Percentiles rank a stretch among this genome's conserved stretches.
phyloP scores from a whole-genome alignment of 2,329 filamentous ascomycete species.

The Diplodia intermedia region DNA sequence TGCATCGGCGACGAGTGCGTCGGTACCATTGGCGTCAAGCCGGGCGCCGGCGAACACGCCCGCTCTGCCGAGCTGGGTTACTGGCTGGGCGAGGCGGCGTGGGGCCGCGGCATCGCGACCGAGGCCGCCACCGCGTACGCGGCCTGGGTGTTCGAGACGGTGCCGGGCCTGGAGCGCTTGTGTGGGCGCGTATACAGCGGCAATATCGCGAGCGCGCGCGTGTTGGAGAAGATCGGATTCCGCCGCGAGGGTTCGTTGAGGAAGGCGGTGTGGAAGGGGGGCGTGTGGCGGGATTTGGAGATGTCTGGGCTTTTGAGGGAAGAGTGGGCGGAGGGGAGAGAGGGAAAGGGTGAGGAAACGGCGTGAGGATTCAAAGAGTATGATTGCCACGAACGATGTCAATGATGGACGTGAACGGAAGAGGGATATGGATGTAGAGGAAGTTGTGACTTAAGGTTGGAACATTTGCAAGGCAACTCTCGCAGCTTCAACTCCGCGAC shows the following conservation, averaged over 20 bases:
- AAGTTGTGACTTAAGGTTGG: too few relatives aligned
- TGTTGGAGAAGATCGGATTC: slow-evolving; percentile 51
- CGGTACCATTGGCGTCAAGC: slow-evolving; percentile 50
- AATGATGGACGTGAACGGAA: background rate
- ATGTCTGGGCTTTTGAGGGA: slow-evolving; percentile 46
- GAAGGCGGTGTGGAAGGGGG: slow-evolving; percentile 46
- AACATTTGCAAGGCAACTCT: background rate
- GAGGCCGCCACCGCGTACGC: slow-evolving; percentile 46
- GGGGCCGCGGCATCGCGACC: slow-evolving; percentile 46
- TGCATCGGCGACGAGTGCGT: slow-evolving; percentile 39
- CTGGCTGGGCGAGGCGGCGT: slow-evolving; percentile 50
- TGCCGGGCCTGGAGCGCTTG: slow-evolving; percentile 39
- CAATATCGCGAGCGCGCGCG: slow-evolving; percentile 47
- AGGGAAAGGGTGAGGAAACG: background rate
- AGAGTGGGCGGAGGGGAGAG: slow-evolving; percentile 32
- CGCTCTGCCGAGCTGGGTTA: slow-evolving; percentile 52
- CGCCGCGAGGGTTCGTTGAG: slow-evolving; percentile 46
- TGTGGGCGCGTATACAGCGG: slow-evolving; percentile 41
- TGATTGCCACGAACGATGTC: too few relatives aligned
- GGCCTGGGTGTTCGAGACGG: slow-evolving; percentile 45
- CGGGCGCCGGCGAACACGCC: slow-evolving; percentile 44
- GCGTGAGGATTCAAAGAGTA: too few relatives aligned
- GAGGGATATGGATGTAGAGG: too few relatives aligned
- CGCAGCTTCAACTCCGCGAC: background rate
- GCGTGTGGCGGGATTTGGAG: slow-evolving; percentile 42